Evolutionary conservation across 805 yeast species (phyloP), one percentile per base, ranked within the genome.

Genomic region (Wickerhamiella nectarea): DNA sequence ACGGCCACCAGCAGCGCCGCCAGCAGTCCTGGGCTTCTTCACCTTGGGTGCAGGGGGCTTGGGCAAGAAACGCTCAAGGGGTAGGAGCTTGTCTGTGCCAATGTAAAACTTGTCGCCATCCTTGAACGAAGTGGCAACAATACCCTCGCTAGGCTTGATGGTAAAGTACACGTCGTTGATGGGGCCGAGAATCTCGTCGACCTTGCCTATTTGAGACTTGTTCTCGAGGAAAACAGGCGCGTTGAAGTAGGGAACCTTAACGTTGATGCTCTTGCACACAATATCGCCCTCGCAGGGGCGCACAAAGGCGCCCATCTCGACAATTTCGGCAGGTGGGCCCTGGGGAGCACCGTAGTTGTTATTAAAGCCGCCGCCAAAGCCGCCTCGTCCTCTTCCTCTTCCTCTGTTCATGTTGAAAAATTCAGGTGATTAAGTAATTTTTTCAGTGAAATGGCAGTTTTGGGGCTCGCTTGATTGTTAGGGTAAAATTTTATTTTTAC

Each of bases 151-250:
- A 46, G 96, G 91, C 68, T 91, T 91, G 55, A 91, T 78, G 31
- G 99, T 91, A 74, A 91, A 91, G 62, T 74, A 89, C n/a, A 91
- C 96, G 67, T 91, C 98, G 62, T 91, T 91, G 61, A 91, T 68
- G 38, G 98, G 97, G 41, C 99, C 99, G 54, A 91, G 73, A 50
- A 91, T 91, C 71, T 91, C 99, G 63, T 91, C 99, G 47, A 91
- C 94, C 65, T 91, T 91, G 57, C 99, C 99, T 38, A 91, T 78
- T 60, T 81, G 91, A 20, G 94, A 80, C 62, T 91, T 91, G 72
- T 91, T 89, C 63, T 91, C 97, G 55, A 91, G 73, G 64, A 80
- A 91, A 56, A 91, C 87, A 61, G 98, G 98, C 21, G 99, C 99
- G 67, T 91, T 91, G 75, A 91, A 91, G 65, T 89, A 91, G 58